A percentile compares a stretch with the other conserved stretches of the same genome.
Conservation (phyloP, 2,329 filamentous ascomycete genomes). For the Fusarium napiforme region DNA sequence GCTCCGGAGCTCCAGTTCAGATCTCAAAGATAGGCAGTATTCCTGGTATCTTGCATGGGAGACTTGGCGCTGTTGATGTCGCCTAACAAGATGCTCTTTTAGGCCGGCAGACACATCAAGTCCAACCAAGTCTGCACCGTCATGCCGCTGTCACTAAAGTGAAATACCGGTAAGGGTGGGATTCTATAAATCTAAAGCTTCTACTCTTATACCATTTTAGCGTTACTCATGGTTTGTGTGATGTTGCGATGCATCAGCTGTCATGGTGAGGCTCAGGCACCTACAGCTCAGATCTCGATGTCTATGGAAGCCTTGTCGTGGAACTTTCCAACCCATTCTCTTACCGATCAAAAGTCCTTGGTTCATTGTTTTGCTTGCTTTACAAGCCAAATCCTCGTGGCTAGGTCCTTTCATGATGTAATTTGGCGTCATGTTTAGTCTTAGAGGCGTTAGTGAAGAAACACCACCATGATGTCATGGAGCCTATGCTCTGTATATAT, state of each 20-base stretch:
- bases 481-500: conserved; percentile 23
- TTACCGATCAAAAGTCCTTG: neutral
- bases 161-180: neutral
- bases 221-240: neutral
- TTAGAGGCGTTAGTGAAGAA: conserved; percentile 20
- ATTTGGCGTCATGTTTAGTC: conserved; percentile 34
- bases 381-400: neutral
- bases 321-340: conserved; percentile 19
- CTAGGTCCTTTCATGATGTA: conserved; percentile 35
- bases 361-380: conserved; percentile 7
- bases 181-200: neutral
- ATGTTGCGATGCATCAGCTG: neutral
- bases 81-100: neutral
- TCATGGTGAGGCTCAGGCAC: neutral
- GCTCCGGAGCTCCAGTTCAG: neutral
- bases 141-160: neutral
- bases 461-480: conserved; percentile 35
- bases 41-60: neutral
- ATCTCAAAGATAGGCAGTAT: neutral
- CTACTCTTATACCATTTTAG: neutral
- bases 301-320: neutral
- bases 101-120: neutral
- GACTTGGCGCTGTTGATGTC: conserved; percentile 5
- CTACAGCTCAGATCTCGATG: conserved; percentile 26
- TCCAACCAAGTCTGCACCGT: neutral